Conservation (phyloP, 106 monocot species). For the Hemerocallis citrina region DNA sequence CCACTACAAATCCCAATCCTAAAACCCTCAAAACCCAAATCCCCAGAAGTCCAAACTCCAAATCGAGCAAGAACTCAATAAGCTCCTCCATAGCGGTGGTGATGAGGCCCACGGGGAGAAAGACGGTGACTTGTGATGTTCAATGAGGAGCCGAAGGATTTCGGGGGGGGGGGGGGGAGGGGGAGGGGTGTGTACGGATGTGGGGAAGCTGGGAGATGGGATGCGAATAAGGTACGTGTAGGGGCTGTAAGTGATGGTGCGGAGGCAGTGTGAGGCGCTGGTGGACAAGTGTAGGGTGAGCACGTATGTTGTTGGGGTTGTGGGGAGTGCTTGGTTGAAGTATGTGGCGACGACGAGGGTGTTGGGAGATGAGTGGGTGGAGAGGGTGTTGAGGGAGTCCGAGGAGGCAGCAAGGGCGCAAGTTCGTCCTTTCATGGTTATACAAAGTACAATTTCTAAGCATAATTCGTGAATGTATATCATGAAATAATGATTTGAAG, state of each 20-base stretch:
- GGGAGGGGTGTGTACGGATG: no score
- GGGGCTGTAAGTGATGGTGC: conserved; percentile 82
- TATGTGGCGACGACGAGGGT: conserved; percentile 31
- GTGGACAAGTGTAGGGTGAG: conserved; percentile 51
- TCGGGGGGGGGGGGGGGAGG: no score
- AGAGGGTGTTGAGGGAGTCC: conserved; percentile 26
- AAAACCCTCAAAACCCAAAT: neutral
- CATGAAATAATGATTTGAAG: no score
- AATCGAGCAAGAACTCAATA: conserved; percentile 8
- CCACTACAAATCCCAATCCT: conserved; percentile 11
- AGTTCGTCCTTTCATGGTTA: no score
- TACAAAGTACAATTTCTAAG: no score
- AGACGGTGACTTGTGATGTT: neutral
- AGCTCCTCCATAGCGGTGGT: neutral
- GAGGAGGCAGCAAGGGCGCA: conserved; percentile 5
- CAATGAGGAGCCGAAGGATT: conserved; percentile 31
- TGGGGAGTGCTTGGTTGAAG: conserved; percentile 48
- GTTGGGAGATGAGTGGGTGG: conserved; percentile 43
- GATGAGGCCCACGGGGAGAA: neutral
- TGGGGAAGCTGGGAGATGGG: conserved; percentile 10
- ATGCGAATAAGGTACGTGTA: conserved; percentile 49
- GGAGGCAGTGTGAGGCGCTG: conserved; percentile 68
- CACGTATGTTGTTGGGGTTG: conserved; percentile 43
- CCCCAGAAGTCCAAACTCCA: neutral
- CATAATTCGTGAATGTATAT: no score